Base-by-base conservation (phyloP, 1,284 basidiomycete species). In the Hortiboletus rubellus region DNA sequence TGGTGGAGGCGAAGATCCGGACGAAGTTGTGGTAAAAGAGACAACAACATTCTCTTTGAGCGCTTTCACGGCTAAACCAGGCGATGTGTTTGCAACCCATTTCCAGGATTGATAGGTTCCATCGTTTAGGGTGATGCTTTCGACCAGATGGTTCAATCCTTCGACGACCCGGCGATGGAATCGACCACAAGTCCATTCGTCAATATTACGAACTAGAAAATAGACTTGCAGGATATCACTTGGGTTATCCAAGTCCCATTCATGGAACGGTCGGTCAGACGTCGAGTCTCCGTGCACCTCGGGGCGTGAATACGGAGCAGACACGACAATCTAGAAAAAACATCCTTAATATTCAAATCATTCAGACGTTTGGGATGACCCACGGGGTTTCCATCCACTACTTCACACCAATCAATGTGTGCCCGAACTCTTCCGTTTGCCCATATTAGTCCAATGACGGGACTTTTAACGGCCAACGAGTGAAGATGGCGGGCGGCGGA, bases 391-490 rank as follows among this genome's bases (percentile, higher is more conserved):
- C 60, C 71, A 22, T 72, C 65, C 41, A 72, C 68, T 17, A 72
- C 63, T 30, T 65, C 65, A 55, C 77, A 81, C 83, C 82, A 84
- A 64, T 85, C 83, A 3, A 82, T 70, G 63, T 85, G 83, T 0
- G 80, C 82, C 37, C 79, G 72, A 18, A 85, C 82, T 14, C 65
- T 76, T 10, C 79, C 80, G 52, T 78, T 76, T 5, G 81, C 74
- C 81, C 81, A 84, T 8, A 83, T 74, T 11, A 85, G 67, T 3
- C 83, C 83, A 57, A 84, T 76, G 4, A 84, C 72, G 15, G 83
- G 83, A 7, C 76, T 76, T 5, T 66, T 57, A 14, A 85, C 69
- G 45, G 72, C 67, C 22, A 83, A 66, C 10, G 81, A 78, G 57
- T 82, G 75, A 30, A 83, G 68, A 62, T 85, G 83, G 1, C 83